Evolutionary conservation across 441 rosid genomes (phyloP).

Genomic region (Metrosideros polymorpha): DNA sequence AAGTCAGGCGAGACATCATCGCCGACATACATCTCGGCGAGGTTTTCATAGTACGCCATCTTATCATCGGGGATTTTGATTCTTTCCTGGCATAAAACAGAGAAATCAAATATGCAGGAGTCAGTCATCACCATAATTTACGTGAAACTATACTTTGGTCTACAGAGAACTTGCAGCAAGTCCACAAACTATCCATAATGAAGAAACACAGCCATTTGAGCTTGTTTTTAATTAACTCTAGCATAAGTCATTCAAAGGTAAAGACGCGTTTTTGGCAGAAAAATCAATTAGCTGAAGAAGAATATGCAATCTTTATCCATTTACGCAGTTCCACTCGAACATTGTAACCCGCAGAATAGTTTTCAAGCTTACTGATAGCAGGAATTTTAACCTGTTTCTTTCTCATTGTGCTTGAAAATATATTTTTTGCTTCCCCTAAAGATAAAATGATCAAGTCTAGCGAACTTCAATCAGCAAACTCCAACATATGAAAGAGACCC

Average conservation of each 20-base stretch:
- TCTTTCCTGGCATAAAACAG: slow-evolving; percentile 51
- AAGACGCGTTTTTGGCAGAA: background rate
- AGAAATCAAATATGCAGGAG: background rate
- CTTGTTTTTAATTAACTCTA: background rate
- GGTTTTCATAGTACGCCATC: slow-evolving; percentile 78
- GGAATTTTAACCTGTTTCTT: background rate
- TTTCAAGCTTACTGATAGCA: background rate
- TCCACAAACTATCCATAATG: background rate
- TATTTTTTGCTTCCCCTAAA: background rate
- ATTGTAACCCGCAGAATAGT: background rate
- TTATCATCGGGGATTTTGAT: slow-evolving; percentile 74
- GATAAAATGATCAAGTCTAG: background rate
- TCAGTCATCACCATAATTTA: background rate
- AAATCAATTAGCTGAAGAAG: background rate
- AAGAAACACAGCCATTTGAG: background rate
- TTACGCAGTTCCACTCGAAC: background rate
- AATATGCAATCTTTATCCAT: background rate
- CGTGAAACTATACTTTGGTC: background rate
- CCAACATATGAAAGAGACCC: background rate
- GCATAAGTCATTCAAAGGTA: background rate
- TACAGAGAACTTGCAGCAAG: background rate
- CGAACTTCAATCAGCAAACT: background rate
- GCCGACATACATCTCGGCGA: slow-evolving; percentile 92
- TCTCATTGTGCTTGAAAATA: background rate
- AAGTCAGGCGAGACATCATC: slow-evolving; percentile 93